These are phyloP conservation scores for Dothideomycetes sp. DNA, from an alignment of 2,329 filamentous ascomycete species.

Conservation along the genomic window DNA sequence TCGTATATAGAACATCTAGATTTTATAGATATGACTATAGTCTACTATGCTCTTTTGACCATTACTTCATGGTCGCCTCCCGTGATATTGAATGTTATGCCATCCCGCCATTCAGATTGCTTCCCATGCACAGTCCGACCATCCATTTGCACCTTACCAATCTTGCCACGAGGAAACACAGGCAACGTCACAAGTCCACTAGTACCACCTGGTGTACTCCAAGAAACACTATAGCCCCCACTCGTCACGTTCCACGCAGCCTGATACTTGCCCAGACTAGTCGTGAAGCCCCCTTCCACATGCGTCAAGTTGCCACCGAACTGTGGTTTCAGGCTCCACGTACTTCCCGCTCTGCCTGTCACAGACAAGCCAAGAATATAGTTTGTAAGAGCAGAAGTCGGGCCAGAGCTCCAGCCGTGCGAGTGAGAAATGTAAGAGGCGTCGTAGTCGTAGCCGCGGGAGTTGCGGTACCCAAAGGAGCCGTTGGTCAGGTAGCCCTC, in stretches of 20 bases:
- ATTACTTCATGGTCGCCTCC: too few relatives aligned
- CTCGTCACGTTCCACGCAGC: slow-evolving; percentile 20
- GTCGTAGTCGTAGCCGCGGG: slow-evolving; percentile 18
- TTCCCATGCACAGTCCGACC: not conserved
- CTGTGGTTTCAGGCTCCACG: slow-evolving; percentile 34
- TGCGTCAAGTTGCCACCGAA: slow-evolving; percentile 31
- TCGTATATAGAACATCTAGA: too few relatives aligned
- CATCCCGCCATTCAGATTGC: too few relatives aligned
- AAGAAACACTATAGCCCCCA: slow-evolving; percentile 13
- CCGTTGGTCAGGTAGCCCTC: slow-evolving; percentile 49
- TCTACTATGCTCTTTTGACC: too few relatives aligned
- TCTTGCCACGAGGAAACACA: slow-evolving; percentile 4
- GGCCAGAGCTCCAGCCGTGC: slow-evolving; percentile 24
- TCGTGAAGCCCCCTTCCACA: slow-evolving; percentile 36
- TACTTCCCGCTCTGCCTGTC: slow-evolving; percentile 26
- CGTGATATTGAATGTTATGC: too few relatives aligned
- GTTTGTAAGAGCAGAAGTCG: slow-evolving; percentile 31
- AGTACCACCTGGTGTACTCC: slow-evolving; percentile 20
- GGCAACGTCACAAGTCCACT: slow-evolving; percentile 20
- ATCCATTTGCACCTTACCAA: slow-evolving; percentile 2
- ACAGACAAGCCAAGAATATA: slow-evolving; percentile 34
- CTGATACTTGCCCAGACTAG: slow-evolving; percentile 31
- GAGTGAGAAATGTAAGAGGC: slow-evolving; percentile 17
- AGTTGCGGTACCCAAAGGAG: slow-evolving; percentile 41
- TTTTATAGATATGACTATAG: too few relatives aligned